Conservation (phyloP, 306 rosid genomes). For the Elaeagnus macrophylla region DNA sequence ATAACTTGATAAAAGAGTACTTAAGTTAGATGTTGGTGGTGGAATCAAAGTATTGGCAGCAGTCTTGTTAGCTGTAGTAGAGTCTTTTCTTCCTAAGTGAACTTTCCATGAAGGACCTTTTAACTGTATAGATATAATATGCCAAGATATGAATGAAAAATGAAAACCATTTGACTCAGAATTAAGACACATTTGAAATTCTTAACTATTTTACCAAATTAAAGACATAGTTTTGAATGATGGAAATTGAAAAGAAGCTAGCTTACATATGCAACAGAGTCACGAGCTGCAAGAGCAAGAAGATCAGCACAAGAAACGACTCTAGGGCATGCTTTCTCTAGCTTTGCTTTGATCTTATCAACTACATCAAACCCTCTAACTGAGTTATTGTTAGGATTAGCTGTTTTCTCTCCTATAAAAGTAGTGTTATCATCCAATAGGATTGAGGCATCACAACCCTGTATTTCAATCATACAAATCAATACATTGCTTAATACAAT, state of each 20-base stretch:
- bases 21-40: slow-evolving; percentile 15
- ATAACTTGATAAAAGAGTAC: slow-evolving; percentile 27
- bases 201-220: not conserved
- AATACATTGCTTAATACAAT: not conserved
- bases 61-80: slow-evolving; percentile 39
- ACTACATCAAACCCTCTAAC: slow-evolving; percentile 46
- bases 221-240: not conserved
- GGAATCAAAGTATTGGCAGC: slow-evolving; percentile 41
- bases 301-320: slow-evolving; percentile 66
- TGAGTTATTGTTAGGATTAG: slow-evolving; percentile 44
- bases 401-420: slow-evolving; percentile 52
- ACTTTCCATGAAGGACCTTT: slow-evolving; percentile 59
- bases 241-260: not conserved
- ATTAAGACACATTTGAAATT: too few species aligned
- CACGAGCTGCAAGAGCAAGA: slow-evolving; percentile 48
- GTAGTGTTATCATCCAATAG: slow-evolving; percentile 43
- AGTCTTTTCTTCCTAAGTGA: slow-evolving; percentile 54
- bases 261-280: slow-evolving; percentile 41
- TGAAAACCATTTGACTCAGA: too few species aligned
- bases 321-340: slow-evolving; percentile 47
- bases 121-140: slow-evolving; percentile 21
- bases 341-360: slow-evolving; percentile 35
- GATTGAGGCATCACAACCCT: slow-evolving; percentile 64
- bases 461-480: not conserved
- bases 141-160: not conserved